Evolutionary conservation across 352 stramenopile genomes (phyloP), one percentile per base, ranked within the genome.

Genomic region (Pythium scleroteichum): DNA sequence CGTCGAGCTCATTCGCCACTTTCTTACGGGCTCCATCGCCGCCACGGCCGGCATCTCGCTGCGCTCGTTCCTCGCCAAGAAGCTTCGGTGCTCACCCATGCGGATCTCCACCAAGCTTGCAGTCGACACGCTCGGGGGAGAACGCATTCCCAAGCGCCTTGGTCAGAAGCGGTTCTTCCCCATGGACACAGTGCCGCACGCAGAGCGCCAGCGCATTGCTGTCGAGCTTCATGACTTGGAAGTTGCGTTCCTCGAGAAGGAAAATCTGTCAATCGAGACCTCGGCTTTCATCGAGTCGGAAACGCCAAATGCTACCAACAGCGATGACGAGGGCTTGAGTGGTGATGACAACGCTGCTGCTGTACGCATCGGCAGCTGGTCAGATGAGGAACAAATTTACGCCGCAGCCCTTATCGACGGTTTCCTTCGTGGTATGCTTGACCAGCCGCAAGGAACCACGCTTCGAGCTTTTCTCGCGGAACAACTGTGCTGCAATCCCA

Each of bases 401-500:
- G 85, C 86, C 5, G 87, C 77, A 3, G 58, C 70, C 10, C 79
- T 96, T 38, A 97, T 98, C 54, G 75, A 97, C 40, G 76, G 87
- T 38, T 97, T 97, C 58, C 83, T 85, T 53, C 77, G 70, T 42
- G 92, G 90, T 20, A 50, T 97, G 6, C 70, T 98, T 1, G 76
- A 75, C 45, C 57, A 96, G 16, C 83, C 90, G 3, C 77, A 95
- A 29, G 90, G 90, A n/a, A 88, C 79, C 35, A 97, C 90, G 8
- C 70, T 98, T 16, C 72, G 93, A 29, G 78, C 78, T 4, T 97
- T 95, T 66, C 68, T 98, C 2, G 89, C 93, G 6, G 72, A 97
- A 42, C 94, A 90, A 53, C 61, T 98, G 3, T 82, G 89, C 50
- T 98, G 93, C 66, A 90, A 97, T 74, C 90, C 92, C 4, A 98